A percentile compares a stretch with the other conserved stretches of the same genome.
Evolutionary conservation across 352 stramenopile genomes (phyloP).

Genomic region (Blastocystis sp.): DNA sequence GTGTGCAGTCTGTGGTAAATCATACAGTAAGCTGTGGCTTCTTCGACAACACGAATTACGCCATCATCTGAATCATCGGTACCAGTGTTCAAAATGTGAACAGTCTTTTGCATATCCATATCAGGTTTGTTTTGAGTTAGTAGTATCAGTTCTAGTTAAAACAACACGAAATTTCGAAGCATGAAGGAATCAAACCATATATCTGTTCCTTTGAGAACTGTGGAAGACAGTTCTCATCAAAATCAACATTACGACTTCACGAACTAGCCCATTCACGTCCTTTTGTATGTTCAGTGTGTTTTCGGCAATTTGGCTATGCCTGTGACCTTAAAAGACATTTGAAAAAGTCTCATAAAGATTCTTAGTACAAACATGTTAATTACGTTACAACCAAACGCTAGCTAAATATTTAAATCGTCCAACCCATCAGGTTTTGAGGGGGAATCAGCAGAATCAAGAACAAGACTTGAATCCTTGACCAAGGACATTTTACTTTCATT

Average conservation of each 20-base stretch:
- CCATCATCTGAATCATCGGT: slow-evolving; percentile 47
- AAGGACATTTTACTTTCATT: slow-evolving; percentile 37
- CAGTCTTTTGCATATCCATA: slow-evolving; percentile 61
- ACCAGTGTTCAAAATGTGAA: slow-evolving; percentile 43
- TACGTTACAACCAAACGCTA: not conserved
- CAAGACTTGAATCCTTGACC: slow-evolving; percentile 15
- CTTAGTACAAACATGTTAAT: slow-evolving; percentile 1
- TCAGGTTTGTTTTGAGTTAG: not conserved
- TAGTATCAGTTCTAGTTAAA: slow-evolving; percentile 58
- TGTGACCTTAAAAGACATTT: slow-evolving; percentile 53
- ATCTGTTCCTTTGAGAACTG: slow-evolving; percentile 53
- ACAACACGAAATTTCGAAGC: slow-evolving; percentile 63
- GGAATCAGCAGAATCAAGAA: not conserved
- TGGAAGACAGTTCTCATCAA: slow-evolving; percentile 49
- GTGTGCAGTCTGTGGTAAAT: slow-evolving; percentile 21
- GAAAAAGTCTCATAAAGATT: slow-evolving; percentile 16
- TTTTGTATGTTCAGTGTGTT: slow-evolving; percentile 54
- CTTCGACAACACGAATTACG: slow-evolving; percentile 30
- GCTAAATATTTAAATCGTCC: not conserved
- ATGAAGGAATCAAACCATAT: slow-evolving; percentile 55
- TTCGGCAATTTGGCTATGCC: slow-evolving; percentile 45
- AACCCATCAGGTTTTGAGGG: not conserved
- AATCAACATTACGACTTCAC: slow-evolving; percentile 47
- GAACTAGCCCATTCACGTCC: slow-evolving; percentile 41
- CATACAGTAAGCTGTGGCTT: slow-evolving; percentile 32